A percentile compares a stretch with the other conserved stretches of the same genome.
phyloP scores from a whole-genome alignment of 2,329 filamentous ascomycete species.

The Coccinonectria pachysandricola region DNA sequence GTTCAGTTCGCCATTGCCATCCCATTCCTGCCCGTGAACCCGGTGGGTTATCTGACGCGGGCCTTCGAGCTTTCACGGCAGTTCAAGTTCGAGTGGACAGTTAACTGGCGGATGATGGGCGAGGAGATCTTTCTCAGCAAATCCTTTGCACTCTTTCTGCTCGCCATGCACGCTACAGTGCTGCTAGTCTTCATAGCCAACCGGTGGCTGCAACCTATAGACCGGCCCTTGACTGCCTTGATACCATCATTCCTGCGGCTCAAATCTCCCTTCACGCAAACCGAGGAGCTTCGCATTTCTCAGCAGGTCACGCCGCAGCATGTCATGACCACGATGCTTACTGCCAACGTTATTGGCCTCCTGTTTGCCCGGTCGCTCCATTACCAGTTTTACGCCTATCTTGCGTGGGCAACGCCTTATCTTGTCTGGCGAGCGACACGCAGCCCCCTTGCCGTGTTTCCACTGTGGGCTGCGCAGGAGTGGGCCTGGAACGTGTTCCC shows the following conservation, averaged over 20 bases:
- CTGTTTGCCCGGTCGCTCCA: constrained; percentile 81
- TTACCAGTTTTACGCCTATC: constrained; percentile 91
- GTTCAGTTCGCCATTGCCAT: constrained; percentile 58
- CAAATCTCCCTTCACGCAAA: constrained; percentile 33
- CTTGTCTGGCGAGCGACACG: constrained; percentile 70
- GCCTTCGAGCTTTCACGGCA: constrained; percentile 87
- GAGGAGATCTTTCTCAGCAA: constrained; percentile 66
- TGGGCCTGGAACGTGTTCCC: constrained; percentile 93
- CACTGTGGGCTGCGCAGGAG: constrained; percentile 69
- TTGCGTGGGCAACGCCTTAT: constrained; percentile 82
- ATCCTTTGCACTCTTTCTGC: constrained; percentile 56
- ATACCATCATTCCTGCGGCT: constrained; percentile 31
- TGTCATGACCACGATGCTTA: constrained; percentile 65
- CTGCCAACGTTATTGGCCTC: constrained; percentile 68
- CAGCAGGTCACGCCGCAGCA: constrained; percentile 57
- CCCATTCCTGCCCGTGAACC: constrained; percentile 60
- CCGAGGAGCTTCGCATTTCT: constrained; percentile 47
- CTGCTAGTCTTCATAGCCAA: constrained; percentile 55
- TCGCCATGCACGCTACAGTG: constrained; percentile 55
- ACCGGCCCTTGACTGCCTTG: constrained; percentile 47
- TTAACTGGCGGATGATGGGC: constrained; percentile 95
- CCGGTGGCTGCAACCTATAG: constrained; percentile 63
- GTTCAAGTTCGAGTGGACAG: constrained; percentile 97
- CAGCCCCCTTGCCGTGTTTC: constrained; percentile 56
- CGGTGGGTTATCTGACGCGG: constrained; percentile 62